phyloP scores from a whole-genome alignment of 2,329 filamentous ascomycete genomes.

The Exophiala xenobiotica region DNA sequence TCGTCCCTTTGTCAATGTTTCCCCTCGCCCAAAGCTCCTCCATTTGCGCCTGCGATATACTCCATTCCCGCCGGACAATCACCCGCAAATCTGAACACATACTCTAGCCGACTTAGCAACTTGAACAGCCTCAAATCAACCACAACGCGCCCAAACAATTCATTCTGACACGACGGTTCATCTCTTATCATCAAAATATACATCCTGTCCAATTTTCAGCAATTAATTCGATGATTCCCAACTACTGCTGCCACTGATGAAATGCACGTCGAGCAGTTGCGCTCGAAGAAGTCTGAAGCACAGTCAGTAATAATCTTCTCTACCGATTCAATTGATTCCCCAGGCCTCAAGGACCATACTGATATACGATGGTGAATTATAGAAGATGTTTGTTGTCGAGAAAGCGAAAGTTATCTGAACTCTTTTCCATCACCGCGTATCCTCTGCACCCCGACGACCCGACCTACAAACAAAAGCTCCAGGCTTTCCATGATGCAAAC shows the following conservation, averaged over 20 bases:
- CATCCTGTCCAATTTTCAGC: constrained; percentile 41
- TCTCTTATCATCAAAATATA: constrained; percentile 44
- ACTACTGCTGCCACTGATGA: constrained; percentile 26
- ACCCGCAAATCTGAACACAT: constrained; percentile 12
- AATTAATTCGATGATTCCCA: constrained; percentile 51
- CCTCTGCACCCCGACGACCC: constrained; percentile 53
- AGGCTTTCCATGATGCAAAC: constrained; percentile 57
- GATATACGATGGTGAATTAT: constrained; percentile 39
- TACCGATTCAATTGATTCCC: constrained; percentile 31
- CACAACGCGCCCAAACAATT: constrained; percentile 45
- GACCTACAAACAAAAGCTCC: constrained; percentile 52
- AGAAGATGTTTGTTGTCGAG: constrained; percentile 68
- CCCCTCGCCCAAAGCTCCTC: neutral
- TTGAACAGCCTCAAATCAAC: constrained; percentile 35
- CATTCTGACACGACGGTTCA: constrained; percentile 45
- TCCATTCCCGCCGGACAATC: constrained; percentile 4
- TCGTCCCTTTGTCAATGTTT: no score
- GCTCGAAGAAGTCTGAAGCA: constrained; percentile 51
- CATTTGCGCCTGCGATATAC: constrained; percentile 1
- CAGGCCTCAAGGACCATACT: constrained; percentile 34
- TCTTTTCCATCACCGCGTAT: constrained; percentile 75
- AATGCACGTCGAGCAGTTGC: constrained; percentile 45
- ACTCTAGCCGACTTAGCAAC: constrained; percentile 9
- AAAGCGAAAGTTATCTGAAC: constrained; percentile 86
- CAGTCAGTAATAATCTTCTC: constrained; percentile 44